Evolutionary conservation across 2,329 filamentous ascomycete genomes (phyloP), one percentile per base, ranked within the genome.

Genomic region (Scedosporium apiospermum): DNA sequence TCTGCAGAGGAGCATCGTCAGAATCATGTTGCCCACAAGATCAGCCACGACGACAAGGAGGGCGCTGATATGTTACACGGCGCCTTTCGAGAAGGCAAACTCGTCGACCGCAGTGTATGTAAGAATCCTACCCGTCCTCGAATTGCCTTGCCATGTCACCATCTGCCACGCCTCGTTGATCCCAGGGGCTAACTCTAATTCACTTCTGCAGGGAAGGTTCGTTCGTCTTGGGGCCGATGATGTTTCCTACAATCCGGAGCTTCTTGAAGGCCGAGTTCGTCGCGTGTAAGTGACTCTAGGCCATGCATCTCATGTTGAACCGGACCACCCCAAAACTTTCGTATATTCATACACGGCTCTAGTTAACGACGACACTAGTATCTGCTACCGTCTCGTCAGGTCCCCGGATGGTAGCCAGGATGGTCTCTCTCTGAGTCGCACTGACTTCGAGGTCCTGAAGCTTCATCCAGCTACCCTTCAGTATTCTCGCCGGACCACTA

Each of bases 401-500:
- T 68, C 67, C 1, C 67, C 70, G 9, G 69, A 74, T 58, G 70
- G 72, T 6, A 67, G 68, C 18, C 69, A 69, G 5, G 74, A 75
- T 57, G 73, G 74, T 27, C 68, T 76, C 49, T 74, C 72, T 63
- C 69, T 76, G 66, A 74, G 72, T 1, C 66, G 68, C 1, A 65
- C 69, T 26, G 74, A 76, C 64, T 68, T 74, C 5, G 69, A 70
- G 9, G 70, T 69, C 12, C 71, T 76, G 67, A 66, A 71, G n/a
- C 65, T 76, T 49, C 74, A 76, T 59, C 74, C 74, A 6, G 74
- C 74, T 7, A 76, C 74, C 0, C 69, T 76, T 9, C 74, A 76
- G 64, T 76, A 76, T 62, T 70, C 74, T 30, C 72, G 72, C 4
- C 70, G 74, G 4, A 71, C 70, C n/a, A 74, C 73, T 1, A 75